These are phyloP conservation scores for Jaltomata sinuosa DNA, from an alignment of 257 asterid species.

Conservation along the genomic window DNA sequence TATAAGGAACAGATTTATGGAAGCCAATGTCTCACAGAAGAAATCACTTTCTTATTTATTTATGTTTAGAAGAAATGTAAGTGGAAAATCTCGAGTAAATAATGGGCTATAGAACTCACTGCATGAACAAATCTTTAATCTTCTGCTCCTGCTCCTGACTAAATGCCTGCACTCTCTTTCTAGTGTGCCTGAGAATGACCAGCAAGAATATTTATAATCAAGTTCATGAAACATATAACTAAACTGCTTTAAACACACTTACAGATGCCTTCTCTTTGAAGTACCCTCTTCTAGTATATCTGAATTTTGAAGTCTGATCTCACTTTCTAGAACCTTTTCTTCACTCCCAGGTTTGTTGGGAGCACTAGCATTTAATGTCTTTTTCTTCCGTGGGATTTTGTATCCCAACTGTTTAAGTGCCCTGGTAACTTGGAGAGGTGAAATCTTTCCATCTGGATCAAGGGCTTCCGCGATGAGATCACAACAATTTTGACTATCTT, in stretches of 20 bases:
- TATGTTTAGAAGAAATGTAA: conserved; percentile 2
- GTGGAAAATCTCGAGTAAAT: background rate
- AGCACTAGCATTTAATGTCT: conserved; percentile 20
- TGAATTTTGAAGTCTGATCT: conserved; percentile 12
- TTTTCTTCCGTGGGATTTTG: conserved; percentile 41
- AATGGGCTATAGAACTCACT: conserved; percentile 48
- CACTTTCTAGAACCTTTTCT: conserved; percentile 14
- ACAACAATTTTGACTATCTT: conserved; percentile 46
- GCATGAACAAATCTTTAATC: conserved; percentile 70
- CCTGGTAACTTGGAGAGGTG: conserved; percentile 41
- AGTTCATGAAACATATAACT: background rate
- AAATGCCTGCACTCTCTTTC: conserved; percentile 68
- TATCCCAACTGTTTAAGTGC: conserved; percentile 47
- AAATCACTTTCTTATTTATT: background rate
- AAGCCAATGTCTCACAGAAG: background rate
- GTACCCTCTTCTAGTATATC: conserved; percentile 22
- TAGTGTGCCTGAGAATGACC: conserved; percentile 47
- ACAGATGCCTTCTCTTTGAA: conserved; percentile 47
- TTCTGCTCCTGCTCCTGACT: conserved; percentile 69
- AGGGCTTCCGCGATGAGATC: conserved; percentile 59
- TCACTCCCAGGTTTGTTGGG: conserved; percentile 13
- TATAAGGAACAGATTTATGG: background rate
- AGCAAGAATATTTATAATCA: background rate
- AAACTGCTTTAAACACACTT: conserved; percentile 25
- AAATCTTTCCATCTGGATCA: conserved; percentile 42